Conservation (phyloP, 2,329 filamentous ascomycete genomes). For the Aschersonia sp. region DNA sequence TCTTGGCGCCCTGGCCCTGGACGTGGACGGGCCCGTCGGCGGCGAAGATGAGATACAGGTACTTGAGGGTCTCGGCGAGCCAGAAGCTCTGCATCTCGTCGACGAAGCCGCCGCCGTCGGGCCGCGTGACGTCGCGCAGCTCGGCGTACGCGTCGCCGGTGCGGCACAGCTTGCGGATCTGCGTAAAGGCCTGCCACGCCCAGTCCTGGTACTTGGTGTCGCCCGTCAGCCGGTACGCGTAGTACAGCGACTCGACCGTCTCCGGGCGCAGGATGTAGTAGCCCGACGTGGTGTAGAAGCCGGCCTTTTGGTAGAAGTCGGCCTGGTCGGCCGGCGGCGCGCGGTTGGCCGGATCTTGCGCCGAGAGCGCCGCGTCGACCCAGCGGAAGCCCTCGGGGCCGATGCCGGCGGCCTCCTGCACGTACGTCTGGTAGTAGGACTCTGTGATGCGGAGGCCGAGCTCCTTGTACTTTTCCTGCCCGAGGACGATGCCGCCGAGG, state of each 20-base stretch:
- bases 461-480: constrained; percentile 49
- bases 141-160: constrained; percentile 53
- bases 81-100: constrained; percentile 79
- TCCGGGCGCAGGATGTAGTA: constrained; percentile 63
- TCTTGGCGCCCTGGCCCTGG: constrained; percentile 31
- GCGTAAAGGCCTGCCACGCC: constrained; percentile 65
- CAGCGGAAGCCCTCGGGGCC: constrained; percentile 62
- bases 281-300: constrained; percentile 53
- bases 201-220: constrained; percentile 66
- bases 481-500: constrained; percentile 59
- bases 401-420: constrained; percentile 51
- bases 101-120: constrained; percentile 41
- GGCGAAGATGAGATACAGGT: constrained; percentile 58
- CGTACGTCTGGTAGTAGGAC: constrained; percentile 63
- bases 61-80: constrained; percentile 81
- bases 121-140: constrained; percentile 49
- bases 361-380: constrained; percentile 27
- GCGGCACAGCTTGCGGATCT: constrained; percentile 48
- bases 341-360: constrained; percentile 23
- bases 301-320: constrained; percentile 48
- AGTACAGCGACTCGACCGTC: constrained; percentile 74
- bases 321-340: constrained; percentile 27
- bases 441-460: constrained; percentile 61
- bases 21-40: constrained; percentile 41
- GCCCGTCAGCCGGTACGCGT: constrained; percentile 69